A percentile compares a stretch with the other conserved stretches of the same genome.
These are phyloP conservation scores for Nigrograna mackinnonii DNA, from an alignment of 2,329 filamentous ascomycete species.

Conservation along the genomic window DNA sequence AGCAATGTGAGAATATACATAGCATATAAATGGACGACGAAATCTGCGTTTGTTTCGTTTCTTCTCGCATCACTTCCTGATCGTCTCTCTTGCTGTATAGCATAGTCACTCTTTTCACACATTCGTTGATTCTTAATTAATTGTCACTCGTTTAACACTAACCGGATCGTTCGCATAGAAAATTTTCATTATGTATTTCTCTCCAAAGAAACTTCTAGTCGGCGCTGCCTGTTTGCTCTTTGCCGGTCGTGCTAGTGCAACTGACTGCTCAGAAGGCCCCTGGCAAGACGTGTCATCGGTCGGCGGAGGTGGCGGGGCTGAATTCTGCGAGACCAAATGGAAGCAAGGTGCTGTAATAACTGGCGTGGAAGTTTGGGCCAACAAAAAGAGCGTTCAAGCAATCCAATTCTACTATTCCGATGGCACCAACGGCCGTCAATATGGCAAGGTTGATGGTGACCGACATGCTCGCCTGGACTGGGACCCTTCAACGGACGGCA, in stretches of 20 bases:
- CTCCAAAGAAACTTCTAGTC: conserved; percentile 1
- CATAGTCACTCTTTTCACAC: conserved; percentile 1
- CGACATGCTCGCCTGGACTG: conserved; percentile 13
- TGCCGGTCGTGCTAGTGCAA: not conserved
- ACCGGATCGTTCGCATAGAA: not conserved
- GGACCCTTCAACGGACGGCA: conserved; percentile 14
- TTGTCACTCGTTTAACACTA: not conserved
- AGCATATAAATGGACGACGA: not conserved
- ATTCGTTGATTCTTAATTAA: conserved; percentile 1
- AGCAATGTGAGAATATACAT: no score
- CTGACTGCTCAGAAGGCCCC: conserved; percentile 1
- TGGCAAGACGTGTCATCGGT: not conserved
- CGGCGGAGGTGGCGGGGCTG: not conserved
- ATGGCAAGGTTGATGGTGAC: conserved; percentile 15
- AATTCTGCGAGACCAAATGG: conserved; percentile 17
- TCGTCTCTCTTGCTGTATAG: not conserved
- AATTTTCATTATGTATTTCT: conserved; percentile 3
- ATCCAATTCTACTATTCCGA: conserved; percentile 22
- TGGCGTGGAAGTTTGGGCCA: conserved; percentile 15
- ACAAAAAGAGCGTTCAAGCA: conserved; percentile 10
- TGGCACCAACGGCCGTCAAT: conserved; percentile 10
- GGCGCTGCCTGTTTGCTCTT: not conserved
- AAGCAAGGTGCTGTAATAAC: conserved; percentile 15
- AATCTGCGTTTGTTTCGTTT: not conserved
- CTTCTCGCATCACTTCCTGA: not conserved